These are phyloP conservation scores for Leccinum broughii DNA, from an alignment of 768 basidiomycete genomes.

Conservation along the genomic window DNA sequence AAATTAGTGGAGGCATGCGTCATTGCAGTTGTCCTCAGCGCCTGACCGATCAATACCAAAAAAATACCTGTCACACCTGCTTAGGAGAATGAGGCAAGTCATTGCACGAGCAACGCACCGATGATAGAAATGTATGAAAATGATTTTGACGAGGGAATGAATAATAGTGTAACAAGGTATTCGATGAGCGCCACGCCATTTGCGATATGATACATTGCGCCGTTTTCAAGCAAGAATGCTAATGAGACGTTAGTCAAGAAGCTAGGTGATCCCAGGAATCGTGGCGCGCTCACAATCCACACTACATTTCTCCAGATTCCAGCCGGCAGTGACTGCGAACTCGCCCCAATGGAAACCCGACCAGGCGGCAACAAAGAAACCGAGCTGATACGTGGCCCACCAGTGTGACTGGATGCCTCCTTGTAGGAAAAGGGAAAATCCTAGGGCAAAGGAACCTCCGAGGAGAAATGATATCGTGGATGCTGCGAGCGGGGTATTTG, in stretches of 20 bases:
- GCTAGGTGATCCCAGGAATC: neutral
- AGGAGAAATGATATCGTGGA: conserved; percentile 83
- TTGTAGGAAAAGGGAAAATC: conserved; percentile 47
- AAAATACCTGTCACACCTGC: conserved; percentile 51
- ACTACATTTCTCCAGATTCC: conserved; percentile 90
- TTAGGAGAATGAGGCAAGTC: neutral
- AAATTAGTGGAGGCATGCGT: conserved; percentile 93
- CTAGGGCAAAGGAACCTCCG: conserved; percentile 67
- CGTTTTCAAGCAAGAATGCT: conserved; percentile 97
- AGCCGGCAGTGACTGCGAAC: conserved; percentile 93
- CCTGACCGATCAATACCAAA: conserved; percentile 70
- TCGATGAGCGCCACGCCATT: conserved; percentile 77
- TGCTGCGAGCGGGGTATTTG: conserved; percentile 86
- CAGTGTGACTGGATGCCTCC: conserved; percentile 47
- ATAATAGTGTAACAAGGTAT: conserved; percentile 71
- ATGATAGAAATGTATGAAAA: conserved; percentile 55
- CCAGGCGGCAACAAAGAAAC: conserved; percentile 83
- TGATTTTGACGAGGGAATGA: conserved; percentile 63
- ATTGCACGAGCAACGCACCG: conserved; percentile 43
- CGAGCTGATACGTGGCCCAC: conserved; percentile 77
- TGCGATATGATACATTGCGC: conserved; percentile 79
- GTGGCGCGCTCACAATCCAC: conserved; percentile 75
- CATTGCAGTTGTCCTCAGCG: conserved; percentile 89
- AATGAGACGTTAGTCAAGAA: conserved; percentile 5
- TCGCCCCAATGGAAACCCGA: conserved; percentile 91